Evolutionary conservation across 225 moss, liverwort and hornwort species (phyloP), one percentile per base, ranked within the genome.

Genomic region (Polytrichum formosum): DNA sequence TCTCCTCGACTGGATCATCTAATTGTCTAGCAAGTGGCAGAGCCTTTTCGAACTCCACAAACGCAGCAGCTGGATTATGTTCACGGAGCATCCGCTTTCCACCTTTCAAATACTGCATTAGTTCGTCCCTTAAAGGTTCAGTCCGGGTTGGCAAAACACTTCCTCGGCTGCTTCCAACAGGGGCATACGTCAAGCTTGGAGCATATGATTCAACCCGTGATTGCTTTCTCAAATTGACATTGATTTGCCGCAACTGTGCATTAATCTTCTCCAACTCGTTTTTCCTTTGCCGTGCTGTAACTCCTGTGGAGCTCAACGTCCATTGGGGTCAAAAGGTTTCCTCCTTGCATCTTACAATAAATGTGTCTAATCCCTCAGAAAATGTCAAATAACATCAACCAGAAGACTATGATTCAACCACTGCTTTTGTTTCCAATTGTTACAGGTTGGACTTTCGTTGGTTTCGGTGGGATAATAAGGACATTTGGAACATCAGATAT

Each of bases 151-250:
- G 72, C 68, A 75, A 60, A 30, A 90, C 71, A 62, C 90, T 78
- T 73, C 87, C 83, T 27, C 94, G 85, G 67, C 90, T 83, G 68
- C 68, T 80, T 25, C 90, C 90, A 54, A 94, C 88, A 63, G 98
- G 98, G 56, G 98, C 98, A 78, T 98, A 98, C 54, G 88, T 98
- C 84, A 98, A 84, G 69, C 81, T 80, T 33, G 98, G 98, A 54
- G 98, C 98, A 70, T 98, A 98, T 28, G 98, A 92, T 79, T 98
- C 98, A 65, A 98, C 78, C 55, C 98, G 83, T 58, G 90, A 81
- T 78, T 98, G 98, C 31, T 90, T 91, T 75, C 91, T 92, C 2
- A 98, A 81, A 64, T 89, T 94, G 25, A 88, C 66, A 76, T 98
- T 98, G 25, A 98, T 94, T 81, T 94, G 94, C 26, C 98, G 90